phyloP scores from a whole-genome alignment of 352 stramenopile genomes.

The Aphanomyces cochlioides region DNA sequence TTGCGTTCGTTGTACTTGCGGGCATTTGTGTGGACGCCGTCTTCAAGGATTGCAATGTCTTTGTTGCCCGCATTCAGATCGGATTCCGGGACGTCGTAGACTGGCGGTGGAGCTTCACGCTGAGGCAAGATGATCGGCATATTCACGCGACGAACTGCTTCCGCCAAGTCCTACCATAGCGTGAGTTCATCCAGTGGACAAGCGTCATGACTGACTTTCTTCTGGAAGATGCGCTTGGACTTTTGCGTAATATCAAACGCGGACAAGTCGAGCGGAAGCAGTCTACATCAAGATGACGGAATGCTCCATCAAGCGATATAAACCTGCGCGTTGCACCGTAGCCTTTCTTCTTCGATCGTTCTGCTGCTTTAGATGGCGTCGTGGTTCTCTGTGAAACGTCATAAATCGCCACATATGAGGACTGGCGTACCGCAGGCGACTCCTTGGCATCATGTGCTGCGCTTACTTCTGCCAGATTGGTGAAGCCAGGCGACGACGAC shows the following conservation, averaged over 20 bases:
- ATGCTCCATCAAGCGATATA: not conserved
- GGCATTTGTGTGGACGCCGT: slow-evolving; percentile 63
- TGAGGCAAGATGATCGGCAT: slow-evolving; percentile 56
- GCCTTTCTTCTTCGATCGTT: slow-evolving; percentile 26
- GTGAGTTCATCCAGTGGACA: not conserved
- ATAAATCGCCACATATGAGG: not conserved
- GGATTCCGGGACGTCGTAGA: slow-evolving; percentile 7
- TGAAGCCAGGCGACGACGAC: slow-evolving; percentile 15
- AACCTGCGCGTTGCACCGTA: not conserved
- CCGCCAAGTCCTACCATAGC: slow-evolving; percentile 49
- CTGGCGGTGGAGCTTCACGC: slow-evolving; percentile 35
- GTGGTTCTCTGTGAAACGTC: not conserved
- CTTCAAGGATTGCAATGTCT: slow-evolving; percentile 65
- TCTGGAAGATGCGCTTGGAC: slow-evolving; percentile 29
- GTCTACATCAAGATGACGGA: not conserved
- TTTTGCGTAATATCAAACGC: slow-evolving; percentile 21
- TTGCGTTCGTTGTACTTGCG: slow-evolving; percentile 81
- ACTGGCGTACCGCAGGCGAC: no score
- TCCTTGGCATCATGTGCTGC: not conserved
- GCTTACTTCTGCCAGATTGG: slow-evolving; percentile 21
- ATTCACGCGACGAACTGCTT: slow-evolving; percentile 71
- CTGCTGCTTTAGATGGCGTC: slow-evolving; percentile 10
- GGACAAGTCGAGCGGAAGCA: slow-evolving; percentile 27
- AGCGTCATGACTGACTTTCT: not conserved
- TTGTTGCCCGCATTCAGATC: slow-evolving; percentile 41